phyloP scores from a whole-genome alignment of 2,329 filamentous ascomycete genomes.

The Penicillium sp. region DNA sequence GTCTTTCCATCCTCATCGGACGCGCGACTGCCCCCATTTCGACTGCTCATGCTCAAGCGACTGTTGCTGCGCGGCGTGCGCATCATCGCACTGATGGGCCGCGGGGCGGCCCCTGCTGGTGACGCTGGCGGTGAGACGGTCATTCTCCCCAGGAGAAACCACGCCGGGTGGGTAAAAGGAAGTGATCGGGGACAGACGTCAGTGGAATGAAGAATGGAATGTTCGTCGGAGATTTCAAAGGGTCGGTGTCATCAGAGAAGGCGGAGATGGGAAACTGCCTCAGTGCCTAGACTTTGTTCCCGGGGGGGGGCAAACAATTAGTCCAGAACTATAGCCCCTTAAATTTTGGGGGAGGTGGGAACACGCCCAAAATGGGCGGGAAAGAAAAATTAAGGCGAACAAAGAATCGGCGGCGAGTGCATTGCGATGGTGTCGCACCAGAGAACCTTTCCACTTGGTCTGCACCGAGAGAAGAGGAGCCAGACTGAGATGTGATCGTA shows the following conservation, averaged over 20 bases:
- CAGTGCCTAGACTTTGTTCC: slow-evolving; percentile 16
- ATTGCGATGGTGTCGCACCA: too few relatives aligned
- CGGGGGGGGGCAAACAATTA: slow-evolving; percentile 6
- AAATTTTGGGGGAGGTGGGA: slow-evolving; percentile 2
- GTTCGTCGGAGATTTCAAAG: slow-evolving; percentile 1
- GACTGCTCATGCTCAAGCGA: slow-evolving; percentile 74
- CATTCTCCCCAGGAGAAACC: slow-evolving; percentile 42
- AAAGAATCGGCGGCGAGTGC: neutral
- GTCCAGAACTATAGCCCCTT: slow-evolving; percentile 4
- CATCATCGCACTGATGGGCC: slow-evolving; percentile 77
- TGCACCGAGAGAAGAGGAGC: neutral
- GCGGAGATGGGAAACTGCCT: slow-evolving; percentile 11
- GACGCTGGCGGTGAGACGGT: slow-evolving; percentile 65
- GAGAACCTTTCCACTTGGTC: neutral
- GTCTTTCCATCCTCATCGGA: slow-evolving; percentile 88
- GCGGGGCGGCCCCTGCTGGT: slow-evolving; percentile 52
- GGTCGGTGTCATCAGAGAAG: slow-evolving; percentile 16
- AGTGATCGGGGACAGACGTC: neutral
- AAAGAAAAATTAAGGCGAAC: too few relatives aligned
- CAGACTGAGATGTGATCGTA: too few relatives aligned
- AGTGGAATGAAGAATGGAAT: neutral
- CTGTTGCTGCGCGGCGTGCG: slow-evolving; percentile 72
- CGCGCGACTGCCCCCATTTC: slow-evolving; percentile 68
- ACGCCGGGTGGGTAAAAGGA: slow-evolving; percentile 14
- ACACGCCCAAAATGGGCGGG: neutral